Base-by-base conservation (phyloP, 108 stramenopile genomes). In the Fragilaria radians region DNA sequence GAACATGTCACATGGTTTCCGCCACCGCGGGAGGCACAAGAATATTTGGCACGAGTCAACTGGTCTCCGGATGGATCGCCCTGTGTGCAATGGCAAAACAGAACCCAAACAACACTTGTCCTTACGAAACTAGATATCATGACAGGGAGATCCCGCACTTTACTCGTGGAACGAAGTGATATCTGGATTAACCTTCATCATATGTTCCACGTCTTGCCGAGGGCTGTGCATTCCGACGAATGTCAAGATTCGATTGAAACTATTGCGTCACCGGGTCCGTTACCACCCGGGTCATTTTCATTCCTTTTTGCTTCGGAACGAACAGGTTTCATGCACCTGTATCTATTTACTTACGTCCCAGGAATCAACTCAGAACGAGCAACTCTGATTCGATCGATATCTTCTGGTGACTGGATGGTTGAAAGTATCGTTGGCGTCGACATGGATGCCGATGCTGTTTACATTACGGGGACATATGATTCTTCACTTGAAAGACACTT, bases 141-240 rank as follows among this genome's bases (percentile, higher is more conserved):
- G 1, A 73, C 59, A 36, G 72, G 66, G 45, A 74, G 47, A 67
- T 28, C 68, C 7, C 46, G 57, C 4, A 67, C 86, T 11, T 48
- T 96, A 55, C 52, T 88, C 22, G 71, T 79, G 32, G 95, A 96
- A 66, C 69, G 67, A 47, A 76, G 74, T 18, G 75, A 86, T 47
- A 30, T 81, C 9, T 97, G 96, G 96, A 85, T 97, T 51, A 97
- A 97, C 64, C 81, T 97, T 34, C 83, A 97, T 63, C 81, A 95
- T 58, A 66, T 90, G 47, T 67, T 94, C 18, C 48, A 82, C 21
- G 54, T 68, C 9, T 54, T 86, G 48, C 67, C 68, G n/a, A 57
- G 72, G 47, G 73, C 85, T 0, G 70, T 79, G 31, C 80, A 82
- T 66, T 80, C 81, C 24, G 25, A 62, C 46, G 80, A 82, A 57